Evolutionary conservation across 2,329 filamentous ascomycete genomes (phyloP).

Genomic region (Colletotrichum spinosum): DNA sequence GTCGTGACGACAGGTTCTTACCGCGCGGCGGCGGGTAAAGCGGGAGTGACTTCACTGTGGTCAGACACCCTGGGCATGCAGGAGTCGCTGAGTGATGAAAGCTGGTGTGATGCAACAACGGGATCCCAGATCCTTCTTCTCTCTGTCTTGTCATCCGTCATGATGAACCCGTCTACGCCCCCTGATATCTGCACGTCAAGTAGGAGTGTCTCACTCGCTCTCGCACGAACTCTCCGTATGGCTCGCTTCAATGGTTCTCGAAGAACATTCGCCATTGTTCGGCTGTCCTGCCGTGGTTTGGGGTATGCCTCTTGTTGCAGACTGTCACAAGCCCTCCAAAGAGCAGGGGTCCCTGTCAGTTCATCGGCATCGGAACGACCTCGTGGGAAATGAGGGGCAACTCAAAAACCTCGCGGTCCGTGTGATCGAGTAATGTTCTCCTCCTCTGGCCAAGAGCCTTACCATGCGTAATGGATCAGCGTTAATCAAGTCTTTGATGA

Average conservation of each 20-base stretch:
- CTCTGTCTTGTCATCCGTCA: constrained; percentile 11
- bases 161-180: constrained; percentile 3
- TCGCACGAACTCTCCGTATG: neutral
- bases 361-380: neutral
- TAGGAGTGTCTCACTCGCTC: neutral
- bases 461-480: too few species aligned
- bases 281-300: constrained; percentile 16
- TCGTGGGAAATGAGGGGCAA: too few species aligned
- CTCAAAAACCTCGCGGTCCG: too few species aligned
- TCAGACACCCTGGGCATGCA: neutral
- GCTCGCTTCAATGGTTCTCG: neutral
- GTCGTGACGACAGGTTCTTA: too few species aligned
- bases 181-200: neutral
- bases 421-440: too few species aligned
- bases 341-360: constrained; percentile 13
- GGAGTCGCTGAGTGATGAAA: constrained; percentile 4
- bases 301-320: constrained; percentile 18
- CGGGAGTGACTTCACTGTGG: too few species aligned
- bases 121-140: neutral
- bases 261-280: neutral
- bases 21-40: too few species aligned
- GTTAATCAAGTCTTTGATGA: too few species aligned
- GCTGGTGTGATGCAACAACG: neutral
- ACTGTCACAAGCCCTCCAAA: constrained; percentile 18
- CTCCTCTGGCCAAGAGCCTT: too few species aligned